phyloP scores from a whole-genome alignment of 2,329 filamentous ascomycete species.

The Calonectria ilicicola region DNA sequence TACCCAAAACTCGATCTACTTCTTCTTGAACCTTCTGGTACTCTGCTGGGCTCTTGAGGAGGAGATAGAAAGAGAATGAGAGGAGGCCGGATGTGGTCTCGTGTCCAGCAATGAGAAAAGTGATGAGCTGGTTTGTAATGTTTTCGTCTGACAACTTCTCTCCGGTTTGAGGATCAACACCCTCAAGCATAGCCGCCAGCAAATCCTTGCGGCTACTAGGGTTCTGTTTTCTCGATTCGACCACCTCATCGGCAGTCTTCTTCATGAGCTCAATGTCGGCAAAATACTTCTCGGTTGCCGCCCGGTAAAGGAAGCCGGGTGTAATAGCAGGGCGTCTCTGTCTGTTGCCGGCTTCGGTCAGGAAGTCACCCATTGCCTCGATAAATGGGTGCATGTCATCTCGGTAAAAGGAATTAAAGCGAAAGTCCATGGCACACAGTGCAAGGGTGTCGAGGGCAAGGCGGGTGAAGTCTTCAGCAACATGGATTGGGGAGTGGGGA shows the following conservation, averaged over 20 bases:
- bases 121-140: slow-evolving; percentile 79
- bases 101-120: slow-evolving; percentile 78
- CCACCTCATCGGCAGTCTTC: slow-evolving; percentile 68
- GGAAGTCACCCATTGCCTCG: slow-evolving; percentile 72
- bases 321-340: slow-evolving; percentile 58
- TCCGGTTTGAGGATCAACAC: slow-evolving; percentile 75
- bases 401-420: slow-evolving; percentile 81
- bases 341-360: slow-evolving; percentile 67
- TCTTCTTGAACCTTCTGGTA: slow-evolving; percentile 74
- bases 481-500: slow-evolving; percentile 65
- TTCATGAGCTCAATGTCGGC: slow-evolving; percentile 67
- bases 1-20: slow-evolving; percentile 74
- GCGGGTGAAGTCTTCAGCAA: slow-evolving; percentile 77
- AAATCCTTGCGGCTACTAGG: slow-evolving; percentile 73
- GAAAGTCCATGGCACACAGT: slow-evolving; percentile 77
- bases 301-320: slow-evolving; percentile 61
- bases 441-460: slow-evolving; percentile 79
- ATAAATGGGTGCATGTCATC: slow-evolving; percentile 79
- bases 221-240: slow-evolving; percentile 67
- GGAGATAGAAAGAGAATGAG: slow-evolving; percentile 73
- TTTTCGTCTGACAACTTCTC: slow-evolving; percentile 71
- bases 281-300: slow-evolving; percentile 62
- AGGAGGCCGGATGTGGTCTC: slow-evolving; percentile 78
- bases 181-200: slow-evolving; percentile 76
- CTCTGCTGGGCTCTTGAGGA: slow-evolving; percentile 72